phyloP scores from a whole-genome alignment of 1,139 yeast genomes.

The Entelexis paramagnoliae region DNA sequence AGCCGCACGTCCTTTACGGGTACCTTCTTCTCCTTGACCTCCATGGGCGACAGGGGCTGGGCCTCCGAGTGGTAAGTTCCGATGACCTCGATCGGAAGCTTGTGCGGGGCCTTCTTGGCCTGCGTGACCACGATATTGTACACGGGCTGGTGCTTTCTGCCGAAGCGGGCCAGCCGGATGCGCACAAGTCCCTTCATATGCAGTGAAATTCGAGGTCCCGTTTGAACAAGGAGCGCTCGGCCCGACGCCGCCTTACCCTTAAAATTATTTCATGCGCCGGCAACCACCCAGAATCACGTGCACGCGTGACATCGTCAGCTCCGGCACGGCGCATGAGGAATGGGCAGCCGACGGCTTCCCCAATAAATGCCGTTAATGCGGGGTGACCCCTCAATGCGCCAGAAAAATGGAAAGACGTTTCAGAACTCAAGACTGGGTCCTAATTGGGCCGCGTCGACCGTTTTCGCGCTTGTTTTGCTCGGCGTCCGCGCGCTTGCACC shows the following conservation, averaged over 20 bases:
- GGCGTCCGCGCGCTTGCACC: too few species aligned
- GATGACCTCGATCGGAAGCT: conserved; percentile 83
- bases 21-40: conserved; percentile 40
- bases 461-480: too few species aligned
- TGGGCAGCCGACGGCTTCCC: background rate
- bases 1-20: conserved; percentile 71
- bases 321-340: background rate
- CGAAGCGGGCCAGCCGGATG: conserved; percentile 86
- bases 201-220: conserved; percentile 3
- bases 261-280: background rate
- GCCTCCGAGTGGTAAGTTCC: conserved; percentile 91
- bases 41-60: conserved; percentile 53
- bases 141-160: conserved; percentile 75
- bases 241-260: background rate
- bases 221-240: background rate
- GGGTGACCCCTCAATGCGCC: conserved; percentile 1
- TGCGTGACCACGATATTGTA: conserved; percentile 88
- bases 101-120: conserved; percentile 57
- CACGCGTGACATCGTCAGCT: background rate
- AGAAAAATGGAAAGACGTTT: background rate
- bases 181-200: conserved; percentile 37
- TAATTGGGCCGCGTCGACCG: too few species aligned
- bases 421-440: background rate
- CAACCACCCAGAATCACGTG: background rate
- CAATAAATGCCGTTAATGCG: background rate